Evolutionary conservation across 2,329 filamentous ascomycete species (phyloP), one percentile per base, ranked within the genome.

Genomic region (Amylocarpus encephaloides): DNA sequence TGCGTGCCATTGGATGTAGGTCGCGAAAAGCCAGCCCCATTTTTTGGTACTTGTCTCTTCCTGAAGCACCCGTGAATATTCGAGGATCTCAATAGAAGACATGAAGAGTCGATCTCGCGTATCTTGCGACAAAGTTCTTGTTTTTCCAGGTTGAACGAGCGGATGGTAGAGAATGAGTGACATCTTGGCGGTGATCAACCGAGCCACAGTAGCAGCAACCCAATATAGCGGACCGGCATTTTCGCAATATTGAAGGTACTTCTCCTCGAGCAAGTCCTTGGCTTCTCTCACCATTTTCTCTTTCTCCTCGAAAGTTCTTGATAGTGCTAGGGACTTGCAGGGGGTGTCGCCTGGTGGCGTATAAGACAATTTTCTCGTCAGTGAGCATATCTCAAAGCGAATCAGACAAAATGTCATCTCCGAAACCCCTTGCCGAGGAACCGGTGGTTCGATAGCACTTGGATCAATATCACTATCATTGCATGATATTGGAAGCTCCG

Each of bases 401-500:
- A 70, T 59, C 6, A 70, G 56, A 48, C 56, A 62, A 42, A 71
- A 68, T 6, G 66, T 68, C 65, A 69, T 67, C 34, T 69, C 67
- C 6, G 68, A 70, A 38, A 64, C 62, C 10, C 67, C 68, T 34
- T 51, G 46, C 13, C 61, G 53, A 2, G 57, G 52, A 6, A 26
- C 13, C 5, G 64, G 62, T 4, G 55, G 22, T 15, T 61, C 56
- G 4, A 56, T 57, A 12, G 57, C 65, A n/a, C 64, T 58, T 1
- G 69, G 68, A 6, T 65, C 57, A 5, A 78, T 66, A 46, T 78
- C 75, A 2, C 62, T 62, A 36, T 76, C 73, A 52, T 78, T 73
- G 39, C 77, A 67, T 40, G 77, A 77, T 5, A 70, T 55, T 1
- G 76, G 75, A 7, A 72, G 59, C 48, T 69, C 73, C 0, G 82